Evolutionary conservation across 192 early-diverging fungal species (phyloP).

Genomic region (Coemansia sp.): DNA sequence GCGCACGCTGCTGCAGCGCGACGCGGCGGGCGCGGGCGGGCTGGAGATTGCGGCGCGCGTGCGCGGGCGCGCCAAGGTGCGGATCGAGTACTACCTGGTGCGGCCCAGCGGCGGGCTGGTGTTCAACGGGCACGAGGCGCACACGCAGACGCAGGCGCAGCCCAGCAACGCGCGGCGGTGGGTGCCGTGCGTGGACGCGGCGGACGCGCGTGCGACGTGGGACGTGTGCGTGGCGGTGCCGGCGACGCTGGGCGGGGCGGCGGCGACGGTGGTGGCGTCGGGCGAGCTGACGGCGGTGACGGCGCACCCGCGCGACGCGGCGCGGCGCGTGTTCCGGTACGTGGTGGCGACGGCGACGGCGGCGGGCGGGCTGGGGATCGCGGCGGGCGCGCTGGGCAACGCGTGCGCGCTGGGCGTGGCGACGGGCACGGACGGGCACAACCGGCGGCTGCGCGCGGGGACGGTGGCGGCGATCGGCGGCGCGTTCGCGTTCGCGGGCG

Average conservation of each 20-base stretch:
- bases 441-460: slow-evolving; percentile 16
- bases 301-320: slow-evolving; percentile 56
- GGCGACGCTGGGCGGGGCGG: slow-evolving; percentile 14
- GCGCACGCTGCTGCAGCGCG: slow-evolving; percentile 8
- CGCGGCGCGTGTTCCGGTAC: slow-evolving; percentile 66
- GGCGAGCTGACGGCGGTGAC: slow-evolving; percentile 69
- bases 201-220: slow-evolving; percentile 70
- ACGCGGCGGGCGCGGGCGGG: slow-evolving; percentile 19
- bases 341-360: slow-evolving; percentile 62
- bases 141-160: slow-evolving; percentile 64
- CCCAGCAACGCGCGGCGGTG: slow-evolving; percentile 68
- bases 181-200: slow-evolving; percentile 73
- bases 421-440: slow-evolving; percentile 8
- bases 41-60: slow-evolving; percentile 22
- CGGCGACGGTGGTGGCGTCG: slow-evolving; percentile 53
- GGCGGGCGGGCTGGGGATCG: slow-evolving; percentile 71
- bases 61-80: slow-evolving; percentile 12
- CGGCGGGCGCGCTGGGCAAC: slow-evolving; percentile 59
- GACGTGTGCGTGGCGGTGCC: slow-evolving; percentile 72
- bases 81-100: slow-evolving; percentile 46
- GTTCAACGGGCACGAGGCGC: slow-evolving; percentile 34
- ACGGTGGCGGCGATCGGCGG: slow-evolving; percentile 52
- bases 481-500: slow-evolving; percentile 68
- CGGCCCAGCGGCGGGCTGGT: slow-evolving; percentile 28
- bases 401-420: slow-evolving; percentile 32